Conservation (phyloP, 2,329 filamentous ascomycete genomes). For the Blastomyces gilchristii region DNA sequence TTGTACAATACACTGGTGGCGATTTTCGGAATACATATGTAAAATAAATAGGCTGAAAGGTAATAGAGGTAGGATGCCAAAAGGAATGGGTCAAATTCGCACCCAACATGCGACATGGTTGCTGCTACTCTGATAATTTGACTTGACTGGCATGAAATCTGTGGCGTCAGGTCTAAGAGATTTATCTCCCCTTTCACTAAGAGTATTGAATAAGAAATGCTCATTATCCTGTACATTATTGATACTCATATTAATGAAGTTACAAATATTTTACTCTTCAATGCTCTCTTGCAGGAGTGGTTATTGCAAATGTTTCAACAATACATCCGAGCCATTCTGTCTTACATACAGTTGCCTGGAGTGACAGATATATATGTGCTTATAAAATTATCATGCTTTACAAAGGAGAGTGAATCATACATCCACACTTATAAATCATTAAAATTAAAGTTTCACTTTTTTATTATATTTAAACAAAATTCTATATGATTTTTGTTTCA, state of each 20-base stretch:
- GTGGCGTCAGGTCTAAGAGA: background rate
- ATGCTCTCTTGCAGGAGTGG: background rate
- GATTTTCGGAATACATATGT: background rate
- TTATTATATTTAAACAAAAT: background rate
- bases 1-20: background rate
- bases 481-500: background rate
- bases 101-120: background rate
- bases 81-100: background rate
- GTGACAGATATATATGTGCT: background rate
- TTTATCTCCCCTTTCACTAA: background rate
- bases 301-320: background rate
- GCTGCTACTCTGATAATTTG: background rate
- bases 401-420: background rate
- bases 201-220: background rate
- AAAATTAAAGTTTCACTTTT: too few relatives aligned
- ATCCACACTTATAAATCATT: background rate
- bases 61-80: background rate
- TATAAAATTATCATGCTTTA: background rate
- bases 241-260: background rate
- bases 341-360: background rate
- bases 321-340: background rate
- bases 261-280: background rate
- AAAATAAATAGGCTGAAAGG: background rate
- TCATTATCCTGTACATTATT: background rate
- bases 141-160: background rate